phyloP scores from a whole-genome alignment of 164 flowering plant genomes.

The Dillenia suffruticosa region DNA sequence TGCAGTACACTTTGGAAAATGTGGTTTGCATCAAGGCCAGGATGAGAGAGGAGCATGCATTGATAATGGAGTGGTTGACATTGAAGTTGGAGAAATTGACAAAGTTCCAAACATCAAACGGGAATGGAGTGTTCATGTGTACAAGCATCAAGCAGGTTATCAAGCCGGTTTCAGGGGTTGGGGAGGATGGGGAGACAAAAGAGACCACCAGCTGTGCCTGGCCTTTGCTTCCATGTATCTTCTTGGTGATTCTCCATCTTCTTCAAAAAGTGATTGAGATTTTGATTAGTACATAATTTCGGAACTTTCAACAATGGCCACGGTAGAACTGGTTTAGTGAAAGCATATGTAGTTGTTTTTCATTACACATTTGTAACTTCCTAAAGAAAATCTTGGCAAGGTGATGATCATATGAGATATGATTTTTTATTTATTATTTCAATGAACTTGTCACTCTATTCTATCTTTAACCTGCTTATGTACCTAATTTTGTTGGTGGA shows the following conservation, averaged over 20 bases:
- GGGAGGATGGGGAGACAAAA: slow-evolving; percentile 98
- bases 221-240: slow-evolving; percentile 71
- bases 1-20: slow-evolving; percentile 93
- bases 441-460: too few species aligned
- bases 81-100: slow-evolving; percentile 54
- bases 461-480: too few species aligned
- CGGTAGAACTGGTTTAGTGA: too few species aligned
- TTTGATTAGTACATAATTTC: too few species aligned
- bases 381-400: too few species aligned
- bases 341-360: too few species aligned
- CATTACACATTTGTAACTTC: too few species aligned
- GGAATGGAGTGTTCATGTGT: slow-evolving; percentile 52
- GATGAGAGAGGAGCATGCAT: slow-evolving; percentile 51
- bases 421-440: too few species aligned
- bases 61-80: slow-evolving; percentile 57
- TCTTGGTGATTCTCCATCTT: slow-evolving; percentile 7
- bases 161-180: slow-evolving; percentile 96
- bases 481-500: too few species aligned
- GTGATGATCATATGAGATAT: too few species aligned
- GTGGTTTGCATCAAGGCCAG: slow-evolving; percentile 96
- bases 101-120: slow-evolving; percentile 54
- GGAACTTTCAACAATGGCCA: too few species aligned
- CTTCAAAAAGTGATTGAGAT: background rate
- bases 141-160: slow-evolving; percentile 60
- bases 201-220: slow-evolving; percentile 77